phyloP scores from a whole-genome alignment of 1,284 basidiomycete genomes.

The Xerocomus minutiporus region DNA sequence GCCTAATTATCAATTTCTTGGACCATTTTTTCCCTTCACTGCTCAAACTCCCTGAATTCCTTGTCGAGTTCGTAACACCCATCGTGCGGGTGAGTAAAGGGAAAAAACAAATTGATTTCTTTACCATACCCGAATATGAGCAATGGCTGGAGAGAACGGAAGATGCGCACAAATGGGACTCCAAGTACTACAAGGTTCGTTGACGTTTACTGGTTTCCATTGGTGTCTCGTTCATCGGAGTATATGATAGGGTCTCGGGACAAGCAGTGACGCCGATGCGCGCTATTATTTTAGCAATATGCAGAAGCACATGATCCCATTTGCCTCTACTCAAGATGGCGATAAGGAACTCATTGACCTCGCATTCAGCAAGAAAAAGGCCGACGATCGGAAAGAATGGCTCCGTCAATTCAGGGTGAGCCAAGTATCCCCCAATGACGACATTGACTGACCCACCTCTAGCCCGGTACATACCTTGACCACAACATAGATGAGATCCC shows the following conservation, averaged over 20 bases:
- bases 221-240: constrained; percentile 1
- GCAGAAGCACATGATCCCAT: constrained; percentile 91
- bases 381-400: constrained; percentile 99
- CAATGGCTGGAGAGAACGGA: constrained; percentile 84
- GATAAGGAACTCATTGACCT: constrained; percentile 93
- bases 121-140: constrained; percentile 97
- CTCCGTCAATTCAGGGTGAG: constrained; percentile 84
- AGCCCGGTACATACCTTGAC: constrained; percentile 94
- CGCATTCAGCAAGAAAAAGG: constrained; percentile 99
- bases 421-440: not conserved
- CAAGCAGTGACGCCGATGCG: constrained; percentile 84
- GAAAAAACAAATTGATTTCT: constrained; percentile 83
- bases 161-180: constrained; percentile 81
- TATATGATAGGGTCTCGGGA: constrained; percentile 82
- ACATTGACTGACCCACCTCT: constrained; percentile 10
- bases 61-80: constrained; percentile 98
- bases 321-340: constrained; percentile 75
- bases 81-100: constrained; percentile 93
- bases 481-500: constrained; percentile 86
- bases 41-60: constrained; percentile 86
- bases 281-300: constrained; percentile 93
- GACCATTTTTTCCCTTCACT: constrained; percentile 97
- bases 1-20: constrained; percentile 95
- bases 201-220: not conserved
- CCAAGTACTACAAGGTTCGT: constrained; percentile 94